These are phyloP conservation scores for Backusella morwellensis DNA, from an alignment of 192 early-diverging fungal genomes.

Conservation along the genomic window DNA sequence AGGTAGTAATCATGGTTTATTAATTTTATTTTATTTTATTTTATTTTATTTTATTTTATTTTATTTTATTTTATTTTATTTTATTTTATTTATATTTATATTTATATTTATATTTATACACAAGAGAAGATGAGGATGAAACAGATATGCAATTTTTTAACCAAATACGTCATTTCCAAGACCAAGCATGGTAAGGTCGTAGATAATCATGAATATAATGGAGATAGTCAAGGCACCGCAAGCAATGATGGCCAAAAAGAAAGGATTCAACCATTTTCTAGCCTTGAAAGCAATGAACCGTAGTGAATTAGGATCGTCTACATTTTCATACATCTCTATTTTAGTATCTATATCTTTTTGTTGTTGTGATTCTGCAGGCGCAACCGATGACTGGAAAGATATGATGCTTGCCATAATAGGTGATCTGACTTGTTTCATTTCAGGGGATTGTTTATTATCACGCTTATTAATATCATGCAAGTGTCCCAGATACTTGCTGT, in stretches of 20 bases:
- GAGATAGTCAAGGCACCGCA: slow-evolving; percentile 29
- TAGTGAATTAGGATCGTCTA: neutral
- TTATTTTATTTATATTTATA: neutral
- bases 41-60: slow-evolving; percentile 3
- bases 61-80: neutral
- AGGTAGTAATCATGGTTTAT: too few species aligned
- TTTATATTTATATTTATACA: neutral
- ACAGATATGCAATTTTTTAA: neutral
- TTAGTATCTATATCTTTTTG: neutral
- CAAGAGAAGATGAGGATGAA: neutral
- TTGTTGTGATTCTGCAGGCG: neutral
- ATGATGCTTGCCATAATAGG: slow-evolving; percentile 10
- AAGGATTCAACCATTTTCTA: slow-evolving; percentile 19
- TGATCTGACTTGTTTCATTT: neutral
- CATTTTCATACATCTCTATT: neutral
- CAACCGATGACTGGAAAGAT: slow-evolving; percentile 10
- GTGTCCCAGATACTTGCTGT: neutral
- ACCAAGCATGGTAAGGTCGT: slow-evolving; percentile 51
- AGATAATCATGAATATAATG: slow-evolving; percentile 49
- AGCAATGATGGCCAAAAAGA: slow-evolving; percentile 13
- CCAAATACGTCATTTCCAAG: slow-evolving; percentile 40
- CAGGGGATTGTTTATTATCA: neutral
- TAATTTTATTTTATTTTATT: neutral
- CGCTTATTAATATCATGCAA: neutral
- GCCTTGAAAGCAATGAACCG: slow-evolving; percentile 22